A percentile compares a stretch with the other conserved stretches of the same genome.
phyloP scores from a whole-genome alignment of 768 basidiomycete genomes.

The Agaricus bisporus region DNA sequence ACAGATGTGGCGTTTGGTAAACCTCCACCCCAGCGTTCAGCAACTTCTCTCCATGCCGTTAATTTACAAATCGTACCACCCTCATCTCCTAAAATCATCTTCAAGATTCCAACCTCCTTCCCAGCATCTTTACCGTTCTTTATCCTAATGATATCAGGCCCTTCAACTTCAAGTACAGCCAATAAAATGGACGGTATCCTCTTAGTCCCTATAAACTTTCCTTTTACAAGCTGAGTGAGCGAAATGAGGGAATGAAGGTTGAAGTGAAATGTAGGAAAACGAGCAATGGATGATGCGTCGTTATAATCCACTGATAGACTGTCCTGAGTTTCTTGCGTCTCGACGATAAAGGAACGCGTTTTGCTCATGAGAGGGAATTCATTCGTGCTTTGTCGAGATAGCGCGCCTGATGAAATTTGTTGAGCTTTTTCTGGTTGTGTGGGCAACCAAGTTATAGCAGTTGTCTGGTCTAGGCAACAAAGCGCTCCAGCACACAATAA shows the following conservation, averaged over 20 bases:
- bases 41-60: slow-evolving; percentile 74
- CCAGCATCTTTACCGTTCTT: slow-evolving; percentile 70
- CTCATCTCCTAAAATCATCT: slow-evolving; percentile 70
- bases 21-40: slow-evolving; percentile 66
- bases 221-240: slow-evolving; percentile 31
- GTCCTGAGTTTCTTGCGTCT: slow-evolving; percentile 17
- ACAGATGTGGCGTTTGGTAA: slow-evolving; percentile 32
- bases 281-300: slow-evolving; percentile 63
- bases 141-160: slow-evolving; percentile 60
- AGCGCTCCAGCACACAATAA: neutral
- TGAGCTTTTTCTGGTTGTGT: slow-evolving; percentile 25
- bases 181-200: slow-evolving; percentile 50
- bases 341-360: slow-evolving; percentile 14
- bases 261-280: slow-evolving; percentile 73
- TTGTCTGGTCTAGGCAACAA: slow-evolving; percentile 34
- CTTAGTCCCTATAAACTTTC: slow-evolving; percentile 30
- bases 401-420: slow-evolving; percentile 1
- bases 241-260: slow-evolving; percentile 53
- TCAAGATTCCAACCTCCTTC: slow-evolving; percentile 60
- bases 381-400: slow-evolving; percentile 11
- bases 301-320: slow-evolving; percentile 48
- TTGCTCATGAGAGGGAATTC: slow-evolving; percentile 25
- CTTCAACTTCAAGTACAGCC: slow-evolving; percentile 71
- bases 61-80: slow-evolving; percentile 62
- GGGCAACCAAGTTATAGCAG: slow-evolving; percentile 54